Base-by-base conservation (phyloP, 345 rosid genomes). In the Aegle marmelos region DNA sequence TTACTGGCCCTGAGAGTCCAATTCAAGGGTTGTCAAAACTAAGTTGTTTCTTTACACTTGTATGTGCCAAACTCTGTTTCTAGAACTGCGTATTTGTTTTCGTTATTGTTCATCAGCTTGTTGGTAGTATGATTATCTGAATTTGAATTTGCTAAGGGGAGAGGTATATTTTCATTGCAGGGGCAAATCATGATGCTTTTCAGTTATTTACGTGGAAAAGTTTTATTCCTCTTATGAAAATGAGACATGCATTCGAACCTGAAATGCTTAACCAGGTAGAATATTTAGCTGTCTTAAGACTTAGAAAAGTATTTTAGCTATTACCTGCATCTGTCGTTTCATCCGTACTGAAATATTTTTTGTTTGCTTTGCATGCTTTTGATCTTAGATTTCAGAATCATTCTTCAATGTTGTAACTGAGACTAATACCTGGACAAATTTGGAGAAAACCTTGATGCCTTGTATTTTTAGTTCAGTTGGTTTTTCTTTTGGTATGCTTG, bases 241-340 rank as follows among this genome's bases (percentile, higher is more conserved):
- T 84, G 88, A 85, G 80, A 50, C 89, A 87, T 70, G 82, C 84
- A 41, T 87, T 87, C 80, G 97, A 92, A 54, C 82, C 86, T 75
- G 94, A 90, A 80, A 70, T 91, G 82, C 85, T 91, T 79, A 93
- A 89, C 83, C 86, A 86, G 98, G 98, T 95, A 80, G 69, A 74
- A 33, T 66, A 7, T 33, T 37, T n/a, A 54, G 78, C 54, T 77
- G 65, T 71, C 64, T 21, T 72, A 37, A 19, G 69, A 41, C 13
- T 76, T 70, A 64, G 57, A 30, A 41, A 22, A 33, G n/a, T 10
- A 58, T 39, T 66, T 74, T 59, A 33, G 60, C 70, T 76, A 34
- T 57, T 16, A 61, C 68, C 76, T 71, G 33, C 9, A 61, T 73
- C 70, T 77, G 27, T 54, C 25, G 33, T 69, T 84, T 54, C 82